phyloP scores from a whole-genome alignment of 805 yeast genomes.

The Kodamaea hsintzibuensis region DNA sequence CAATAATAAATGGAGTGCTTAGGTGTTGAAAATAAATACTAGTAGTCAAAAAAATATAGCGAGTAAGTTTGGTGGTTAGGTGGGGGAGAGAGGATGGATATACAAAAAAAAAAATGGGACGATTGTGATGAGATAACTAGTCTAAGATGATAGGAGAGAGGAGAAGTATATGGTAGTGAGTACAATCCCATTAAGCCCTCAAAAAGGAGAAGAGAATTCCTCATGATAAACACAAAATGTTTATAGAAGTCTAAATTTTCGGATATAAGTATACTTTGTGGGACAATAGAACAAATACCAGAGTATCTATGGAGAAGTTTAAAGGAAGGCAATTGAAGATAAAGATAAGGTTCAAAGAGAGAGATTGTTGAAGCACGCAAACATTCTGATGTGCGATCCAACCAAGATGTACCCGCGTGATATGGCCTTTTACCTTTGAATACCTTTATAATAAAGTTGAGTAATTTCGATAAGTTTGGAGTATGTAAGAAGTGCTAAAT shows the following conservation, averaged over 20 bases:
- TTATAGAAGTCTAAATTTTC: neutral
- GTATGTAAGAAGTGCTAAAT: neutral
- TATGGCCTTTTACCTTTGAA: neutral
- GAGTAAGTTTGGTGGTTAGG: no score
- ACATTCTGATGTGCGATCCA: neutral
- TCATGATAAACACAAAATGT: neutral
- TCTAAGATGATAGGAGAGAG: neutral
- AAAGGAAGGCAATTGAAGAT: neutral
- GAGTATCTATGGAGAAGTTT: neutral
- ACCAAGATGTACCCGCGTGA: neutral
- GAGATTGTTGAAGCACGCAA: neutral
- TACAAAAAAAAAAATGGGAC: neutral
- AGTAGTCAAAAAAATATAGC: neutral
- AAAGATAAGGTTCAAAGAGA: neutral
- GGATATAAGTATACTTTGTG: neutral
- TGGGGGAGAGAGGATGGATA: no score
- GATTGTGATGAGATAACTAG: neutral
- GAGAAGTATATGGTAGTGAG: no score
- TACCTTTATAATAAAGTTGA: neutral
- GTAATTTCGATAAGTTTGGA: neutral
- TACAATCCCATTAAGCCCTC: no score
- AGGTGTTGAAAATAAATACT: neutral
- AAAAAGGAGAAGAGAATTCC: no score
- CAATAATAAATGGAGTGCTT: neutral
- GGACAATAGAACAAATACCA: neutral